phyloP scores from a whole-genome alignment of 208 protist genomes.

The Vickermania spadyakhi region DNA sequence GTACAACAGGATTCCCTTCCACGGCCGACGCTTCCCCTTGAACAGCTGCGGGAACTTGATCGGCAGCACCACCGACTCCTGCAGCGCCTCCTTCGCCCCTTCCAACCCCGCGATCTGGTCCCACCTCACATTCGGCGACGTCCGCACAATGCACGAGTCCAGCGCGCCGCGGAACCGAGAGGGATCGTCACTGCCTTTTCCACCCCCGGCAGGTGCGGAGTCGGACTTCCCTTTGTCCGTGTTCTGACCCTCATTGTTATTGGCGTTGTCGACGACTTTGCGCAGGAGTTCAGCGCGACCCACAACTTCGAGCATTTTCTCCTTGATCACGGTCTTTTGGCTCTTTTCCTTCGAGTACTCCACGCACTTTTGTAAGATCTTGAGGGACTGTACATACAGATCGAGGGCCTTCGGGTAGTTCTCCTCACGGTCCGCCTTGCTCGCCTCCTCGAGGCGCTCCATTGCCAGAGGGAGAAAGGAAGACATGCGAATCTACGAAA shows the following conservation, averaged over 20 bases:
- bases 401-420: constrained; percentile 91
- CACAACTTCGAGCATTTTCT: constrained; percentile 91
- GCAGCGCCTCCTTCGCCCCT: constrained; percentile 85
- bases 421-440: constrained; percentile 82
- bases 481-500: too few species aligned
- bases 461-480: constrained; percentile 93
- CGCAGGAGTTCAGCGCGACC: constrained; percentile 95
- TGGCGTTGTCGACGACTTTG: constrained; percentile 78
- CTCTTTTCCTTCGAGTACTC: constrained; percentile 94
- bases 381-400: constrained; percentile 91
- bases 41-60: constrained; percentile 90
- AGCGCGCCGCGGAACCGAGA: constrained; percentile 81
- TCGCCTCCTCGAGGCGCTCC: constrained; percentile 90
- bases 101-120: constrained; percentile 87
- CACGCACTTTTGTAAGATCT: constrained; percentile 92
- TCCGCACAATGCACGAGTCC: constrained; percentile 55
- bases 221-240: constrained; percentile 25
- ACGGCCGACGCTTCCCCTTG: constrained; percentile 86
- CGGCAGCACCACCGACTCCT: constrained; percentile 90
- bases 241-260: constrained; percentile 37
- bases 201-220: constrained; percentile 45
- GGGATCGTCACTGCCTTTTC: constrained; percentile 91
- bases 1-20: constrained; percentile 90
- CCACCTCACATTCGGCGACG: constrained; percentile 85
- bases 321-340: constrained; percentile 88